phyloP scores from a whole-genome alignment of 441 rosid species.

The Brassica balearica region DNA sequence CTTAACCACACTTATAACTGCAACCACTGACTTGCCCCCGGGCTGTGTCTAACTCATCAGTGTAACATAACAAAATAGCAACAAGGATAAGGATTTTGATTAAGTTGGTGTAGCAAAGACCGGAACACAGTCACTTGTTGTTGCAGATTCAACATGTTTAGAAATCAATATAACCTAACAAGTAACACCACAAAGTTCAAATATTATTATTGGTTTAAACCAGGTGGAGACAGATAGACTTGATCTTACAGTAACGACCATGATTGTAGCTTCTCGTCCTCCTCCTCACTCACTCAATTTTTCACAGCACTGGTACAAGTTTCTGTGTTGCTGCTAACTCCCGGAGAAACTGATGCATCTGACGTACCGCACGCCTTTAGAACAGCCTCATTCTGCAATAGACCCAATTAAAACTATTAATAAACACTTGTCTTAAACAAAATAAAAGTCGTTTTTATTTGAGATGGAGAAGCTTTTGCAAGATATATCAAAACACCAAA shows the following conservation, averaged over 20 bases:
- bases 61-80: too few relatives aligned
- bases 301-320: slow-evolving; percentile 30
- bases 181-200: slow-evolving; percentile 11
- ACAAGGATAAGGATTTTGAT: too few relatives aligned
- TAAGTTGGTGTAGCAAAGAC: too few relatives aligned
- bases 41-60: too few relatives aligned
- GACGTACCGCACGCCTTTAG: slow-evolving; percentile 68
- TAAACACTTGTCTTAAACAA: neutral
- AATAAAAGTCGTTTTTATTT: neutral
- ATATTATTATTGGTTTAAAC: slow-evolving; percentile 18
- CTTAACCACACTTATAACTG: too few relatives aligned
- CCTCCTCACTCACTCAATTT: slow-evolving; percentile 23
- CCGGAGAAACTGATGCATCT: slow-evolving; percentile 51
- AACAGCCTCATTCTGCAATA: slow-evolving; percentile 84
- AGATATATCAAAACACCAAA: slow-evolving; percentile 8
- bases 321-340: slow-evolving; percentile 40
- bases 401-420: slow-evolving; percentile 5
- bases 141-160: slow-evolving; percentile 7
- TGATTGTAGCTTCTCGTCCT: slow-evolving; percentile 33
- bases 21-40: too few relatives aligned
- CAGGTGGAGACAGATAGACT: slow-evolving; percentile 11
- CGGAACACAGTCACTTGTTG: neutral
- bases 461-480: neutral
- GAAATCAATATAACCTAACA: neutral
- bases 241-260: slow-evolving; percentile 15